Evolutionary conservation across 2,329 filamentous ascomycete species (phyloP), one percentile per base, ranked within the genome.

Genomic region (Cladosporium sp.): DNA sequence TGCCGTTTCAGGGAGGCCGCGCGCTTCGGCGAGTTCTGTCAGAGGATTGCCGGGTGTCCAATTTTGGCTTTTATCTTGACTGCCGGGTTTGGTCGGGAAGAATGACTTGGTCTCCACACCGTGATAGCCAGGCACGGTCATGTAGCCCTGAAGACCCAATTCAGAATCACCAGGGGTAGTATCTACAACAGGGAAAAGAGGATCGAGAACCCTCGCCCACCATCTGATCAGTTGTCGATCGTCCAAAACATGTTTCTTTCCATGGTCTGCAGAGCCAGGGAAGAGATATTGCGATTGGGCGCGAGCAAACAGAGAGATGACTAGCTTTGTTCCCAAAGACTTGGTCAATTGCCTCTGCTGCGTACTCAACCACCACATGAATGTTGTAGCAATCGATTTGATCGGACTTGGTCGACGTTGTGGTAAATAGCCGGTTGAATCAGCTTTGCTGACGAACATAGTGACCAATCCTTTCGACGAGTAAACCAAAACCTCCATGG

Each of bases 221-320:
- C 93, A 98, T 61, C 85, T 88, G 16, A 98, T 88, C 45, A 98
- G 73, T 0, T 87, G 88, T 27, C 90, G 78, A 61, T 98, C 93
- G 60, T 95, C 89, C 7, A 97, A 74, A 0, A 98, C 85, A 71
- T 98, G 93, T 65, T 98, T 98, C 2, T 80, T 80, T 15, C 71
- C 69, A 65, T 96, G 92, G 53, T 95, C 84, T 33, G 90, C 82
- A 62, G 92, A 97, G 0, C 89, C 89, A 0, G 93, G 91, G 64
- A 97, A 98, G 12, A 98, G 78, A 60, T 98, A 98, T 63, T 97
- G 93, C 45, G 85, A 83, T 65, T 97, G 93, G 0, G 93, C 84
- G 53, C 93, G 80, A 0, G 93, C 94, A 65, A 98, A 98, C 3
- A 98, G 78, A 49, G 89, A 96, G 22, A 98, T 75, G 11, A 95